Evolutionary conservation across 352 stramenopile species (phyloP), one percentile per base, ranked within the genome.

Genomic region (Pythium oligandrum): DNA sequence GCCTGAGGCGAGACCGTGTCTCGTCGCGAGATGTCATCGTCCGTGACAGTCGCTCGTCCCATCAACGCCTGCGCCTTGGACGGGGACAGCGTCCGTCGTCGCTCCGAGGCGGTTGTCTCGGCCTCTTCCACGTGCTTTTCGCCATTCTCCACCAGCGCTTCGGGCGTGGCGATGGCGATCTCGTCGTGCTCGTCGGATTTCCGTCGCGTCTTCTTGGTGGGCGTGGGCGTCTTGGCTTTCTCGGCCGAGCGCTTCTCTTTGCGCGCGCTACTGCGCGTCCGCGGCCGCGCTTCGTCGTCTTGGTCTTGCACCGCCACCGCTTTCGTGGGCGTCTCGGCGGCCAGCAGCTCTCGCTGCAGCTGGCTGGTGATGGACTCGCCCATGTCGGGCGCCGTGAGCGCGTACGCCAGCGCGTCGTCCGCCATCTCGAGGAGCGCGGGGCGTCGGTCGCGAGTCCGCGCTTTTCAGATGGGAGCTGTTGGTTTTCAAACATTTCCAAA

Each of bases 291-390:
- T 26, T 26, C 17, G 17, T 26, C 17, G 17, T 26, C 17, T 26
- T 26, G 17, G 17, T 26, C 17, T 26, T 26, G 17, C 17, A 26
- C 17, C 17, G 17, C 17, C 17, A 26, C 17, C 17, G 17, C 17
- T 26, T 53, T 3, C 8, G 17, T 32, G 2, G 50, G 32, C 1
- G 44, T 52, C 4, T 57, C 43, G 17, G 75, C 63, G 43, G 65
- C 63, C 48, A 88, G 58, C 34, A 90, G 81, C 64, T 86, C 74
- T 38, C 74, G 74, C 70, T 86, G 78, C 42, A 86, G 62, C 57
- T 80, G 70, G 45, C 68, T 75, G 6, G 72, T 77, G 54, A 87
- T 70, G 33, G 68, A 84, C 30, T 85, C 78, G 37, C 61, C 48
- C 11, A 26, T 26, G 17, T 26, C 17, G 17, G 17, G 17, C 17